Conservation (phyloP, 2,329 filamentous ascomycete species). For the Arthrobotrys iridis region DNA sequence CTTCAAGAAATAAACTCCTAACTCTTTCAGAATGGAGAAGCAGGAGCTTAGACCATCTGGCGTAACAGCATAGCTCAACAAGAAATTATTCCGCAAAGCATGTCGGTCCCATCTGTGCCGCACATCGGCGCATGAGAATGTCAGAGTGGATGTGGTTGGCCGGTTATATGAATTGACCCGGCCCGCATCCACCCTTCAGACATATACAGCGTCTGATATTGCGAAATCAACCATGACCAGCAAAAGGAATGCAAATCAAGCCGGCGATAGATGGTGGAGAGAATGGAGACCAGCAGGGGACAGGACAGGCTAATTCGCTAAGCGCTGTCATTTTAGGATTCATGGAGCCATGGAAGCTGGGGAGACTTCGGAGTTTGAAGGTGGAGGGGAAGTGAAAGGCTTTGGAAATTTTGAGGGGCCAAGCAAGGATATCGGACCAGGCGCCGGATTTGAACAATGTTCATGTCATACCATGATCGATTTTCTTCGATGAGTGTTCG, state of each 20-base stretch:
- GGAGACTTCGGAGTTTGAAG: slow-evolving; percentile 54
- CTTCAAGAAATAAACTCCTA: background rate
- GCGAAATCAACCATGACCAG: background rate
- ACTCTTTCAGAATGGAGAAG: background rate
- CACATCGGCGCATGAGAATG: slow-evolving; percentile 28
- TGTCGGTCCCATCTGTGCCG: slow-evolving; percentile 47
- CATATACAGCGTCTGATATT: slow-evolving; percentile 5
- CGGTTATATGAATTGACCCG: slow-evolving; percentile 37
- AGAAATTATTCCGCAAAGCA: background rate
- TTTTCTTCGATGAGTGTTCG: background rate
- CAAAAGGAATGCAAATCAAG: slow-evolving; percentile 28
- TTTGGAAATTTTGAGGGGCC: background rate
- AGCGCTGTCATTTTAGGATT: slow-evolving; percentile 55
- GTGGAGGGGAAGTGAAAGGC: slow-evolving; percentile 43
- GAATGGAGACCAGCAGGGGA: slow-evolving; percentile 30
- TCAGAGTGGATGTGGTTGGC: slow-evolving; percentile 2
- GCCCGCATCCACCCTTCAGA: slow-evolving; percentile 1
- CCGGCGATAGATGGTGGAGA: slow-evolving; percentile 54
- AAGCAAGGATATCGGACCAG: background rate
- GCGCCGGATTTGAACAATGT: background rate
- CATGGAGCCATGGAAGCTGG: slow-evolving; percentile 46
- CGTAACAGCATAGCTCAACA: background rate
- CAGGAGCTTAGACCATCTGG: slow-evolving; percentile 36
- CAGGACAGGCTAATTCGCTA: slow-evolving; percentile 52
- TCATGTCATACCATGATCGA: slow-evolving; percentile 13